Evolutionary conservation across 1,284 basidiomycete species (phyloP).

Genomic region (Hypsizygus ulmarius): DNA sequence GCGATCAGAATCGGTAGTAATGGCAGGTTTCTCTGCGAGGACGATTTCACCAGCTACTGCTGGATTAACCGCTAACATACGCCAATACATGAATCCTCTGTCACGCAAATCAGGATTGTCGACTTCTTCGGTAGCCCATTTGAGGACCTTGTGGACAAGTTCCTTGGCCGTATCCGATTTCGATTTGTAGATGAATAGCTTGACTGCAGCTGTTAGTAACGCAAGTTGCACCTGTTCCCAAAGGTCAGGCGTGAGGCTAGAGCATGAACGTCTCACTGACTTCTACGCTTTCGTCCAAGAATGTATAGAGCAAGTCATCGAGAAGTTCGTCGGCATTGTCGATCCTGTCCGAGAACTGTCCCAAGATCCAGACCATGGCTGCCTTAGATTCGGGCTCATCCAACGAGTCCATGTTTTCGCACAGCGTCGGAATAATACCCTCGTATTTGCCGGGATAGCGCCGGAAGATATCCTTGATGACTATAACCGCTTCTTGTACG

Average conservation of each 20-base stretch:
- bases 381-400: slow-evolving; percentile 97
- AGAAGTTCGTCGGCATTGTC: slow-evolving; percentile 95
- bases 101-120: slow-evolving; percentile 98
- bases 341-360: slow-evolving; percentile 95
- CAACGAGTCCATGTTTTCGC: slow-evolving; percentile 87
- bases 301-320: slow-evolving; percentile 89
- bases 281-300: slow-evolving; percentile 92
- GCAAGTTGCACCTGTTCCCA: slow-evolving; percentile 85
- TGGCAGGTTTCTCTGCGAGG: slow-evolving; percentile 91
- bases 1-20: slow-evolving; percentile 96
- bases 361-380: slow-evolving; percentile 97
- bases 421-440: slow-evolving; percentile 89
- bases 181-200: slow-evolving; percentile 93
- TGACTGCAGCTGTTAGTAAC: slow-evolving; percentile 92
- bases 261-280: slow-evolving; percentile 38
- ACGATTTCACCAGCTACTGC: slow-evolving; percentile 88
- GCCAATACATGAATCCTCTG: slow-evolving; percentile 99
- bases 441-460: slow-evolving; percentile 97
- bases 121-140: slow-evolving; percentile 96
- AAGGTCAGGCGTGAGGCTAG: neutral
- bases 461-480: slow-evolving; percentile 98
- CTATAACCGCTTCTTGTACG: slow-evolving; percentile 96
- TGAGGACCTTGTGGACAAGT: slow-evolving; percentile 93
- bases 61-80: slow-evolving; percentile 92
- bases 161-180: slow-evolving; percentile 83